These are phyloP conservation scores for Pyrenophora graminea DNA, from an alignment of 2,329 filamentous ascomycete species.

Conservation along the genomic window DNA sequence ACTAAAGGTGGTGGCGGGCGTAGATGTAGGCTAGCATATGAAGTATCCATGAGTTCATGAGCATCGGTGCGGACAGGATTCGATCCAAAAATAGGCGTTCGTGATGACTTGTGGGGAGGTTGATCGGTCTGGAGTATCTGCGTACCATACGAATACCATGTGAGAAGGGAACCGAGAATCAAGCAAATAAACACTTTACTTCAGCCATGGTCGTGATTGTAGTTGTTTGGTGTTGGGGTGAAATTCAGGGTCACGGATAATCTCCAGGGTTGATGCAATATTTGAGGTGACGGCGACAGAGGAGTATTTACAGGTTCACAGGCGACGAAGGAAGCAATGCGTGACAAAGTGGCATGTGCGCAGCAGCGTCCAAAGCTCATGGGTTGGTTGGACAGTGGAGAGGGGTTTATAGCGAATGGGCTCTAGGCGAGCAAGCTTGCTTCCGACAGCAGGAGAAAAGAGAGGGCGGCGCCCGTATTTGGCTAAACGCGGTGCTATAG, in stretches of 20 bases:
- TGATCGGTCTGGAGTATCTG: slow-evolving; percentile 35
- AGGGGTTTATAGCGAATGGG: neutral
- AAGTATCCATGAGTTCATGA: slow-evolving; percentile 35
- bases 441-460: neutral
- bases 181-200: slow-evolving; percentile 28
- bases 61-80: slow-evolving; percentile 28
- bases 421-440: neutral
- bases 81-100: slow-evolving; percentile 41
- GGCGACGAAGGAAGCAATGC: too few species aligned
- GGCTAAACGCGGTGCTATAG: neutral
- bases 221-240: neutral
- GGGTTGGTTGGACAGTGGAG: too few species aligned
- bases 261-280: too few species aligned
- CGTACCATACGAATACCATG: slow-evolving; percentile 43
- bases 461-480: neutral
- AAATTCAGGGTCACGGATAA: too few species aligned
- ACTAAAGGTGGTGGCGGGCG: slow-evolving; percentile 45
- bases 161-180: slow-evolving; percentile 16
- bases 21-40: slow-evolving; percentile 31
- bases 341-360: too few species aligned
- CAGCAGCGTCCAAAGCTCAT: too few species aligned
- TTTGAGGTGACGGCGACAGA: too few species aligned
- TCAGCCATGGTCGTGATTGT: neutral
- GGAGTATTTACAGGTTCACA: too few species aligned
- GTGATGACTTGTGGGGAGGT: slow-evolving; percentile 40